Conservation (phyloP, 2,329 filamentous ascomycete species). For the Colletotrichum sp. region DNA sequence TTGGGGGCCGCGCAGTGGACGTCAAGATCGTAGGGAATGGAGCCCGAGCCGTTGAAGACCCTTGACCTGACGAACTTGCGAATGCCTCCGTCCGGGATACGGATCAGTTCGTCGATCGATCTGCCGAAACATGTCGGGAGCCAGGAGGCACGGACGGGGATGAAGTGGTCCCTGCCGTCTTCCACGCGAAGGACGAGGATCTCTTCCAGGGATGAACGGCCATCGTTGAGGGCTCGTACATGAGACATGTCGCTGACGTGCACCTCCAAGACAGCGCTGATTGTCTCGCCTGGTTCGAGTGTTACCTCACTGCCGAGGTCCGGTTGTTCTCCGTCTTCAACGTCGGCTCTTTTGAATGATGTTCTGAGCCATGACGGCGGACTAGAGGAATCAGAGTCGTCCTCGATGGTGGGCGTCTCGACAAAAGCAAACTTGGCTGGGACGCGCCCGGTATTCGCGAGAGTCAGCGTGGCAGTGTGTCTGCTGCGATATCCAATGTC, state of each 20-base stretch:
- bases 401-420: slow-evolving; percentile 64
- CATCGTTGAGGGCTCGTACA: slow-evolving; percentile 75
- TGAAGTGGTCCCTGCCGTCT: slow-evolving; percentile 88
- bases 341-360: slow-evolving; percentile 61
- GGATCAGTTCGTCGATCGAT: slow-evolving; percentile 86
- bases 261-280: slow-evolving; percentile 71
- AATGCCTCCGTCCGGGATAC: slow-evolving; percentile 82
- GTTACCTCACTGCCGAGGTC: slow-evolving; percentile 59
- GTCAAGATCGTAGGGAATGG: slow-evolving; percentile 60
- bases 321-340: slow-evolving; percentile 32
- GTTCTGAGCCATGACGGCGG: slow-evolving; percentile 74
- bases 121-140: slow-evolving; percentile 81
- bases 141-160: slow-evolving; percentile 82
- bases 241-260: slow-evolving; percentile 68
- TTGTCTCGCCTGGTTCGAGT: slow-evolving; percentile 84
- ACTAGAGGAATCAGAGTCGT: slow-evolving; percentile 37
- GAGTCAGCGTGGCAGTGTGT: slow-evolving; percentile 72
- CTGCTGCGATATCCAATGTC: slow-evolving; percentile 71
- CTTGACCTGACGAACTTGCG: slow-evolving; percentile 51
- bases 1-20: slow-evolving; percentile 82
- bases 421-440: slow-evolving; percentile 81
- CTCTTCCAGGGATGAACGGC: slow-evolving; percentile 73
- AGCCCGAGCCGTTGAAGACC: slow-evolving; percentile 41
- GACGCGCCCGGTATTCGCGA: slow-evolving; percentile 91
- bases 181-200: slow-evolving; percentile 85